phyloP scores from a whole-genome alignment of 352 stramenopile genomes.

The Elongisporangium undulatum region DNA sequence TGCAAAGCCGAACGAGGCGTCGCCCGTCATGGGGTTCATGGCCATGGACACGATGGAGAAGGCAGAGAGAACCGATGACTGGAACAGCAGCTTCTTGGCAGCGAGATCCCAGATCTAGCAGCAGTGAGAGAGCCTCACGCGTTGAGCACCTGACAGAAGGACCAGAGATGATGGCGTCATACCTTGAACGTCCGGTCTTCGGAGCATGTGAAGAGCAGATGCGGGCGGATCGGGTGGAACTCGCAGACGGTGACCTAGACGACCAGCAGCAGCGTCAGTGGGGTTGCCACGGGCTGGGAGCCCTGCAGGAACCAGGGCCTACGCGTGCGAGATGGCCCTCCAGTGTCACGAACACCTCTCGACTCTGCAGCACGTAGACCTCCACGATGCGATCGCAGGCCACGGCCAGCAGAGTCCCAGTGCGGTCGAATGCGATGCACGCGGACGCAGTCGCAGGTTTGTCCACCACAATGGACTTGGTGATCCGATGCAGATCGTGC shows the following conservation, averaged over 20 bases:
- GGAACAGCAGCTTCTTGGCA: constrained; percentile 55
- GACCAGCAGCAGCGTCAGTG: background rate
- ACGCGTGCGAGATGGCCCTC: constrained; percentile 67
- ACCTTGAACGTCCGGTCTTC: constrained; percentile 87
- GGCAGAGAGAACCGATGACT: constrained; percentile 73
- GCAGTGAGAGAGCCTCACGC: background rate
- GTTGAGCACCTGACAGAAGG: background rate
- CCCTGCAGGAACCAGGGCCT: constrained; percentile 1
- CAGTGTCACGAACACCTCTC: constrained; percentile 55
- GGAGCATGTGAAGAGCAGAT: constrained; percentile 66
- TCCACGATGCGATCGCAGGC: constrained; percentile 45
- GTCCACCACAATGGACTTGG: constrained; percentile 36
- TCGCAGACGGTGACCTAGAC: constrained; percentile 60
- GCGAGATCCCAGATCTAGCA: constrained; percentile 75
- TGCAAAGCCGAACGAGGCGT: constrained; percentile 64
- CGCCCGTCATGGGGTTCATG: constrained; percentile 56
- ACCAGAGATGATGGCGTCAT: background rate
- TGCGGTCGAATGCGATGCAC: constrained; percentile 61
- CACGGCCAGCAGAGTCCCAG: constrained; percentile 53
- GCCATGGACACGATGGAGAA: constrained; percentile 66
- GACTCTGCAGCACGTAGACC: constrained; percentile 44
- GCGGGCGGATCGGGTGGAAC: constrained; percentile 66
- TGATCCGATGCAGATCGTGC: constrained; percentile 14
- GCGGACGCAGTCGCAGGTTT: constrained; percentile 32
- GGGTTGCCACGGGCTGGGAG: background rate